Percentiles rank a stretch among this genome's conserved stretches.
Conservation (phyloP, 2,329 filamentous ascomycete species). For the Apiospora saccharicola region DNA sequence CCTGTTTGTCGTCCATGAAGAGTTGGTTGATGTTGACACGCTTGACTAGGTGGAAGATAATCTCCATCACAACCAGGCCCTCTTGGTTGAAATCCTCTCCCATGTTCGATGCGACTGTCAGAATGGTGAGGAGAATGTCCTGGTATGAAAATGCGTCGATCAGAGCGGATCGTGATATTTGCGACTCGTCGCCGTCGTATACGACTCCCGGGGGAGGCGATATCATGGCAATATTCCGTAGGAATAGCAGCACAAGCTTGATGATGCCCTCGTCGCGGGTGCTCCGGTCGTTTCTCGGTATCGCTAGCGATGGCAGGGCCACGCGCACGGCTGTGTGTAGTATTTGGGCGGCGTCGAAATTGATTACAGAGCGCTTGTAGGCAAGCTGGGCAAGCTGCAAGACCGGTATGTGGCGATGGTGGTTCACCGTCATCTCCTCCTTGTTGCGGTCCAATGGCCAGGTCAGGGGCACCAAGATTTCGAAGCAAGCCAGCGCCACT, state of each 20-base stretch:
- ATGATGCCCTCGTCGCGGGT: constrained; percentile 90
- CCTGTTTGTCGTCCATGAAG: constrained; percentile 81
- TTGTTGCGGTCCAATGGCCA: constrained; percentile 88
- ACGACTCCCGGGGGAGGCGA: constrained; percentile 74
- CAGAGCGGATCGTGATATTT: constrained; percentile 85
- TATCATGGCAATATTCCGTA: constrained; percentile 90
- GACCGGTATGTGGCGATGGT: constrained; percentile 90
- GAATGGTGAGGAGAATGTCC: constrained; percentile 84
- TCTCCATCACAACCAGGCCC: constrained; percentile 88
- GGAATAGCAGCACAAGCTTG: constrained; percentile 85
- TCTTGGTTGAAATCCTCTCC: constrained; percentile 91
- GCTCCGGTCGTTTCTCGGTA: constrained; percentile 76
- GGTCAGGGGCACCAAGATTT: constrained; percentile 89
- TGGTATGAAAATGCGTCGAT: constrained; percentile 91
- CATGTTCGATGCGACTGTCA: constrained; percentile 91
- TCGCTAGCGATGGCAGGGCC: constrained; percentile 85
- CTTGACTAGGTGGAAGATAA: constrained; percentile 91
- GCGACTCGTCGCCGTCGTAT: constrained; percentile 86
- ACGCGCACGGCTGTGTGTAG: constrained; percentile 82
- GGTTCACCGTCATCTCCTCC: constrained; percentile 87
- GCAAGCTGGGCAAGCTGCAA: constrained; percentile 85
- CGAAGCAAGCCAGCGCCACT: constrained; percentile 84
- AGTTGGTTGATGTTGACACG: constrained; percentile 84
- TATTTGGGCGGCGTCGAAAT: constrained; percentile 79
- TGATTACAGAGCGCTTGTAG: constrained; percentile 90